phyloP scores from a whole-genome alignment of 2,329 filamentous ascomycete genomes.

The Penicillium hordei region DNA sequence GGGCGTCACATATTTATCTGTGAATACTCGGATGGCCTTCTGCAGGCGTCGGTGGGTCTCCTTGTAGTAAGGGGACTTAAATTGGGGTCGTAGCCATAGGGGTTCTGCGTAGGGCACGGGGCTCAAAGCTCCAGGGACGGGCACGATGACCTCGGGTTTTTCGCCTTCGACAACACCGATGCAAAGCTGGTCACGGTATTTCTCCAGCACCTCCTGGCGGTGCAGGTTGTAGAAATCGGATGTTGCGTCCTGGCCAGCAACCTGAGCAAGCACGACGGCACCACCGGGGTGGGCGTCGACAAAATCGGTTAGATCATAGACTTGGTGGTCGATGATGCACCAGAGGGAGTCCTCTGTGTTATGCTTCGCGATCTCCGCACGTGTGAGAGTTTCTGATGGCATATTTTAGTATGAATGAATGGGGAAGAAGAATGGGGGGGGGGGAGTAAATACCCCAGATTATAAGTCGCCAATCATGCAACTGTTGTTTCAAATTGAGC shows the following conservation, averaged over 20 bases:
- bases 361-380: slow-evolving; percentile 69
- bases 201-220: slow-evolving; percentile 80
- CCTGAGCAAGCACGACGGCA: slow-evolving; percentile 73
- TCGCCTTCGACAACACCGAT: slow-evolving; percentile 75
- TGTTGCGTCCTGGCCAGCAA: slow-evolving; percentile 80
- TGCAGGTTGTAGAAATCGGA: slow-evolving; percentile 88
- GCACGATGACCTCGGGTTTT: slow-evolving; percentile 69
- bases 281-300: slow-evolving; percentile 82
- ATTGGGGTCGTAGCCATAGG: slow-evolving; percentile 74
- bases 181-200: slow-evolving; percentile 69
- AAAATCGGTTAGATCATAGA: slow-evolving; percentile 86
- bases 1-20: slow-evolving; percentile 67
- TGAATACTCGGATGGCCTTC: slow-evolving; percentile 70
- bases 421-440: neutral
- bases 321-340: slow-evolving; percentile 82
- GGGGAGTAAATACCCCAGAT: slow-evolving; percentile 15
- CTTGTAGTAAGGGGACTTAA: slow-evolving; percentile 77
- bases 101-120: slow-evolving; percentile 81
- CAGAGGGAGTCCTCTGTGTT: slow-evolving; percentile 73
- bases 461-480: slow-evolving; percentile 15
- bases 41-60: slow-evolving; percentile 70
- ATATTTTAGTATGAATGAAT: slow-evolving; percentile 10
- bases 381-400: slow-evolving; percentile 40
- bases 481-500: slow-evolving; percentile 16
- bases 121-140: slow-evolving; percentile 69